Base-by-base conservation (phyloP, 176 grass and related monocot species). In the Zoysia pacifica region DNA sequence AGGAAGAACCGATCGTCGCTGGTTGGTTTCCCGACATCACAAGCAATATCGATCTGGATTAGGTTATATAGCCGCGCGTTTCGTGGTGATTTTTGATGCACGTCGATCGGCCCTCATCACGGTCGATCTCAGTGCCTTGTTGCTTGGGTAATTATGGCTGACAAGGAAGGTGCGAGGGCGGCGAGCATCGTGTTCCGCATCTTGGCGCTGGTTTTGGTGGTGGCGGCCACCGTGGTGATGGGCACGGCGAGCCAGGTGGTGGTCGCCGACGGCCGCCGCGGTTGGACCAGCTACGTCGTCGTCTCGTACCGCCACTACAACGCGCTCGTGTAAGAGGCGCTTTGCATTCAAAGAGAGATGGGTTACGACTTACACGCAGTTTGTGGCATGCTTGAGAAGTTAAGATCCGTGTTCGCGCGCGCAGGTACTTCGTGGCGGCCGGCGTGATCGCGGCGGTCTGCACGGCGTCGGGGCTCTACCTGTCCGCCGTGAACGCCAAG, bases 361-460 rank as follows among this genome's bases (percentile, higher is more conserved):
- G 1, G 45, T 47, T 18, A 9, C 62, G 13, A 16, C 9, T 18
- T 6, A 1, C 13, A 44, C 1, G 13, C 7, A 9, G 6, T 41
- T 41, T 52, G 1, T 3, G 28, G 2, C 28, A 7, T 2, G 9
- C 4, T 28, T 41, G 19, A 28, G 28, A 28, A 28, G 28, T 28
- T 28, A 28, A n/a, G 9, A 20, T 58, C 16, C 10, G 7, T 54
- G 18, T 14, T 19, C 2, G 51, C 2, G 3, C 50, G 14, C 55
- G 62, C 79, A 91, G 89, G 45, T 91, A 91, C 77, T 78, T 87
- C 67, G 76, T 81, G 44, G 77, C n/a, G 66, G 81, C 67, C 45
- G 48, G 46, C 20, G 38, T 11, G 50, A 11, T 84, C 81, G 76
- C 72, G 5, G 70, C 58, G 7, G 53, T 81, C 55, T 73, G 79